Percentiles rank a stretch among this genome's conserved stretches.
Evolutionary conservation across 192 early-diverging fungal species (phyloP).

Genomic region (Linnemannia elongata): DNA sequence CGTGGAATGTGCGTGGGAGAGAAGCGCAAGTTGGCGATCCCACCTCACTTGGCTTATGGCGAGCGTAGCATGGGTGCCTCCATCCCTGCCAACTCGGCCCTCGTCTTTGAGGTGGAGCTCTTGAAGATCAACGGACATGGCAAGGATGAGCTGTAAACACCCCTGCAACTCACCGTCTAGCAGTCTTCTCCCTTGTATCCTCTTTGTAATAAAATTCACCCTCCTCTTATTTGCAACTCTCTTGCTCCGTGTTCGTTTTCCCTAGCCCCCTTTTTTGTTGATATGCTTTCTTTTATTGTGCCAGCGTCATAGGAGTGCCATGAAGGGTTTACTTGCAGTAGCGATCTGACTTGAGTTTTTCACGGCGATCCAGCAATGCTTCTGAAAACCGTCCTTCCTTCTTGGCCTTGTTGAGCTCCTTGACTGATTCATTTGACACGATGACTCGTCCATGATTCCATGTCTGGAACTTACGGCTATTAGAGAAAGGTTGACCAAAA

Average conservation of each 20-base stretch:
- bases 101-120: constrained; percentile 88
- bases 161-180: background rate
- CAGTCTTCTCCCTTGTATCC: background rate
- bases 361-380: constrained; percentile 81
- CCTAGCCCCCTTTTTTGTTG: background rate
- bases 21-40: constrained; percentile 81
- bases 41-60: constrained; percentile 72
- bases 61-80: constrained; percentile 61
- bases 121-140: constrained; percentile 63
- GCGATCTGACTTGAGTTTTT: constrained; percentile 87
- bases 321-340: constrained; percentile 77
- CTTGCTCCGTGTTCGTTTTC: background rate
- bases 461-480: constrained; percentile 80
- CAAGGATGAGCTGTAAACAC: constrained; percentile 42
- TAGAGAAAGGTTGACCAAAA: background rate
- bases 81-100: constrained; percentile 65
- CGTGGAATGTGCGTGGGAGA: constrained; percentile 85
- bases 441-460: constrained; percentile 76
- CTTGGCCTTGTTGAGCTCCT: constrained; percentile 74
- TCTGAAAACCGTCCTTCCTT: constrained; percentile 81
- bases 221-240: background rate
- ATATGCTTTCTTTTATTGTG: background rate
- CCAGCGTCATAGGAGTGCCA: background rate
- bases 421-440: constrained; percentile 65
- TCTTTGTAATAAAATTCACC: background rate